These are phyloP conservation scores for Pholiota microspora DNA, from an alignment of 768 basidiomycete genomes.

Conservation along the genomic window DNA sequence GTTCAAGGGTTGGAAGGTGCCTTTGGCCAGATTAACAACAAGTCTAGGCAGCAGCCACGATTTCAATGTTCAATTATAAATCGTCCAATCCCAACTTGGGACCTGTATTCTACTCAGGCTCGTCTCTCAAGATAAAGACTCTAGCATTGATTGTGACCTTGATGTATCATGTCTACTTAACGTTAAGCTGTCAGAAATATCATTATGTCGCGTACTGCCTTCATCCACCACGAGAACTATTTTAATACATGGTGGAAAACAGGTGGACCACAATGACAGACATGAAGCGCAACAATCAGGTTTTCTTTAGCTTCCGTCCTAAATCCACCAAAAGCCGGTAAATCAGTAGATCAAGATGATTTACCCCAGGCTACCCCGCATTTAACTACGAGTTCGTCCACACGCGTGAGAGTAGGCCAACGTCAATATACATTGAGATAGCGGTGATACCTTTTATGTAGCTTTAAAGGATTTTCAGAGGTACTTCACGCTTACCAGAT, in stretches of 20 bases:
- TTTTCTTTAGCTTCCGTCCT: background rate
- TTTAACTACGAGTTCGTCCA: background rate
- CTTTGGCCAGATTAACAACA: background rate
- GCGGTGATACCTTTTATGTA: background rate
- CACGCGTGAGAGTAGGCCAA: background rate
- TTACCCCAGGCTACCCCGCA: background rate
- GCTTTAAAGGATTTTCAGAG: too few relatives aligned
- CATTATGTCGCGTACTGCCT: background rate
- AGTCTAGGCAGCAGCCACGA: background rate
- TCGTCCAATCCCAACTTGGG: conserved; percentile 5
- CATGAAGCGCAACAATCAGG: too few relatives aligned
- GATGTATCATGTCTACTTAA: background rate
- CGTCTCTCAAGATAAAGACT: background rate
- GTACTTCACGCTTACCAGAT: too few relatives aligned
- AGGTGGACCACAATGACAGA: too few relatives aligned
- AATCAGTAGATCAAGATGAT: background rate
- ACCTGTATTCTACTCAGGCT: background rate
- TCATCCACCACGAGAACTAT: background rate
- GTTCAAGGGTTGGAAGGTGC: background rate
- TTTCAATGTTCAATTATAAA: background rate
- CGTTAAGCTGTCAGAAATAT: background rate
- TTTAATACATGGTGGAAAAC: background rate
- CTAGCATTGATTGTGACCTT: too few relatives aligned
- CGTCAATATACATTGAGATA: background rate
- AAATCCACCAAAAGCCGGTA: background rate